Evolutionary conservation across 768 basidiomycete genomes (phyloP).

Genomic region (Naganishia antarctica): DNA sequence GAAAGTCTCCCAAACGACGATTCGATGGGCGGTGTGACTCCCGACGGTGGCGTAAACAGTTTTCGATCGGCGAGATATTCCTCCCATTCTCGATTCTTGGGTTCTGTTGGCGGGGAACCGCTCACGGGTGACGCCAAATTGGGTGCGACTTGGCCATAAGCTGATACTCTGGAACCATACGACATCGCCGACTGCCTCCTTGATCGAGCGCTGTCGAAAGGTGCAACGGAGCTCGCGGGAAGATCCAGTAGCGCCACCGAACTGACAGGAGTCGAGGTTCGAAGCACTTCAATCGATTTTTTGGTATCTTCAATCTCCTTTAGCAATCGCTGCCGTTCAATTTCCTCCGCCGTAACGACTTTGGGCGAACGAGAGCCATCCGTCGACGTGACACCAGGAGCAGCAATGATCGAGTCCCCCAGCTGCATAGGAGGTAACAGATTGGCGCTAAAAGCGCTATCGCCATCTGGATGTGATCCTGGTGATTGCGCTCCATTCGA

Average conservation of each 20-base stretch:
- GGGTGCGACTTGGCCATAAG: background rate
- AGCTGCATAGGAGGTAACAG: slow-evolving; percentile 23
- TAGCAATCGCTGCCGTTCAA: slow-evolving; percentile 42
- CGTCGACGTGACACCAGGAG: background rate
- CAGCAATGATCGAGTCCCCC: slow-evolving; percentile 9
- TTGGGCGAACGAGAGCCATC: background rate
- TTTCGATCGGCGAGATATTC: slow-evolving; percentile 77
- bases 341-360: slow-evolving; percentile 23
- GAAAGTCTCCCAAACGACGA: slow-evolving; percentile 23
- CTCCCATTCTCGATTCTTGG: slow-evolving; percentile 58
- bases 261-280: slow-evolving; percentile 18
- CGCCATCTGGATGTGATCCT: background rate
- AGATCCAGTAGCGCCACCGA: slow-evolving; percentile 11
- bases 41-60: slow-evolving; percentile 74
- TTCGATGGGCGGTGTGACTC: slow-evolving; percentile 70
- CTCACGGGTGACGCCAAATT: background rate
- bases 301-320: slow-evolving; percentile 46
- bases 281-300: slow-evolving; percentile 37
- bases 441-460: background rate
- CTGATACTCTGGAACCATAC: background rate
- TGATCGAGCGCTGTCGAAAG: slow-evolving; percentile 7
- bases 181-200: slow-evolving; percentile 13
- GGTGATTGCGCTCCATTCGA: slow-evolving; percentile 5
- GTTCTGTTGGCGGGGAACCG: slow-evolving; percentile 30
- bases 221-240: slow-evolving; percentile 3